Evolutionary conservation across 1,284 basidiomycete species (phyloP).

Genomic region (Ceratobasidium sp.): DNA sequence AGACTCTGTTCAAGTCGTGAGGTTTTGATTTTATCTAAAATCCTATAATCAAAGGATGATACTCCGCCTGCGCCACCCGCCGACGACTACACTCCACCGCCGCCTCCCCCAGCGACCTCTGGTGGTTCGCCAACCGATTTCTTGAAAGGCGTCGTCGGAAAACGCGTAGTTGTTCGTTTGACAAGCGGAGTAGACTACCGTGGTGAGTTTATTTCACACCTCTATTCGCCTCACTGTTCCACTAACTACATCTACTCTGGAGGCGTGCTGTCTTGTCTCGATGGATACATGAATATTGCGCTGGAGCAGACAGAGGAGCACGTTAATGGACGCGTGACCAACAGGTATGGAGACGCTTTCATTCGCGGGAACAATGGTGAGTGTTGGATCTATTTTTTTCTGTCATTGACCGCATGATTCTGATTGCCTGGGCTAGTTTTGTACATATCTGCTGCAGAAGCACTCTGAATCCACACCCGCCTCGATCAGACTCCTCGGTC

Average conservation of each 20-base stretch:
- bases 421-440: constrained; percentile 57
- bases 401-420: not conserved
- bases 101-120: constrained; percentile 63
- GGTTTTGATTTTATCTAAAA: not conserved
- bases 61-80: constrained; percentile 47
- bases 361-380: constrained; percentile 97
- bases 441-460: constrained; percentile 64
- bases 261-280: constrained; percentile 96
- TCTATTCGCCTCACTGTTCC: not conserved
- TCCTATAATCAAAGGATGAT: constrained; percentile 13
- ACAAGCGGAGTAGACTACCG: constrained; percentile 98
- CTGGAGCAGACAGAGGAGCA: constrained; percentile 97
- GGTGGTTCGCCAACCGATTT: constrained; percentile 91
- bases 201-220: constrained; percentile 67
- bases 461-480: not conserved
- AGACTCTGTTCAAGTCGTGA: constrained; percentile 57
- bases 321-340: constrained; percentile 88
- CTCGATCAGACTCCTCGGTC: not conserved
- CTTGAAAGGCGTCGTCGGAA: constrained; percentile 94
- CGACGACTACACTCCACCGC: constrained; percentile 61
- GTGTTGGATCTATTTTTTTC: constrained; percentile 53
- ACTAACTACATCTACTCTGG: not conserved
- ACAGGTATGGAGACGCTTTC: constrained; percentile 94
- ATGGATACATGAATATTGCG: constrained; percentile 99
- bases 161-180: constrained; percentile 92